Percentiles rank a stretch among this genome's conserved stretches.
These are phyloP conservation scores for Albophoma yamanashiensis DNA, from an alignment of 2,329 filamentous ascomycete species.

Conservation along the genomic window DNA sequence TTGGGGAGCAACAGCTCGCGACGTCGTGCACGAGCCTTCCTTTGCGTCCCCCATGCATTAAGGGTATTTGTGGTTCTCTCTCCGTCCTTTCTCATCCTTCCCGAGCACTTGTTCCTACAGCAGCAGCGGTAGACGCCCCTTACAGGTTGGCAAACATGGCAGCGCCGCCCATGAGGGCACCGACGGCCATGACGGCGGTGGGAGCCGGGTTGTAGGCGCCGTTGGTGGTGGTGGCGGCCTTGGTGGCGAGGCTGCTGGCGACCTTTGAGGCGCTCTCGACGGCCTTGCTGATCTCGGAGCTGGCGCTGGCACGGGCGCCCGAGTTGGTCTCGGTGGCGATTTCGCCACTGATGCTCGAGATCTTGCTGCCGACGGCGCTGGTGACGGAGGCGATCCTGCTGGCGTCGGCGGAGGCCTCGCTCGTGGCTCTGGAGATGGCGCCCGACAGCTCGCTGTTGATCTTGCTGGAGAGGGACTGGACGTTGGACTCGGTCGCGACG, in stretches of 20 bases:
- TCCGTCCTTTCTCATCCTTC: background rate
- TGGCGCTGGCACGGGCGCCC: slow-evolving; percentile 12
- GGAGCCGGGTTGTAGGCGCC: slow-evolving; percentile 19
- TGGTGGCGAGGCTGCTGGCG: slow-evolving; percentile 8
- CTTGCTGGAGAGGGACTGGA: slow-evolving; percentile 4
- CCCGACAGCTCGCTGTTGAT: slow-evolving; percentile 2
- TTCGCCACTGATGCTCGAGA: slow-evolving; percentile 12
- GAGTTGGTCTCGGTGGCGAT: slow-evolving; percentile 10
- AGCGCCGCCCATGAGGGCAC: slow-evolving; percentile 35
- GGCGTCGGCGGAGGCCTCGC: slow-evolving; percentile 2
- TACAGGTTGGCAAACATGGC: slow-evolving; percentile 35
- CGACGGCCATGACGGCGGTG: slow-evolving; percentile 32
- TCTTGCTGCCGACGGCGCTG: slow-evolving; percentile 11
- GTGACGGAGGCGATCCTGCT: slow-evolving; percentile 1
- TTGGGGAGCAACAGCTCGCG: background rate
- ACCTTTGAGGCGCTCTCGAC: slow-evolving; percentile 5
- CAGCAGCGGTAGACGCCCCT: slow-evolving; percentile 3
- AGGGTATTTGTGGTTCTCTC: background rate
- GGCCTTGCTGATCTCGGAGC: slow-evolving; percentile 12
- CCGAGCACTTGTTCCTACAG: background rate
- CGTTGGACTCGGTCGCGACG: background rate
- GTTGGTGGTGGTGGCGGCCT: slow-evolving; percentile 6
- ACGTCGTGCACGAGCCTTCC: background rate
- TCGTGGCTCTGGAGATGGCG: slow-evolving; percentile 1
- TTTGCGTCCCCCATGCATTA: background rate